phyloP scores from a whole-genome alignment of 2,329 filamentous ascomycete genomes.

The Curvularia lunata region DNA sequence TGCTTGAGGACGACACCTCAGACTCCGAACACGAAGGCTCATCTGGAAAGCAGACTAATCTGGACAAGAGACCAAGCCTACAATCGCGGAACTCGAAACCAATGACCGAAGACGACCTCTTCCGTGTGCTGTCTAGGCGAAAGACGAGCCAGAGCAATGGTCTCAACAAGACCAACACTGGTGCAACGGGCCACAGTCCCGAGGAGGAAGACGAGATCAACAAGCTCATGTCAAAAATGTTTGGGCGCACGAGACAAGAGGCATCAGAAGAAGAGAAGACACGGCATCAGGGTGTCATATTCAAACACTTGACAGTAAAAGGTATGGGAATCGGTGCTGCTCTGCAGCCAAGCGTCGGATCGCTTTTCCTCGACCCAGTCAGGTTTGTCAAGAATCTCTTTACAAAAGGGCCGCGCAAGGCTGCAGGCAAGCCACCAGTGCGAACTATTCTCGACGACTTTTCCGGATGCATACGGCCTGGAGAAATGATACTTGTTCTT shows the following conservation, averaged over 20 bases:
- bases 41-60: conserved; percentile 26
- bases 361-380: conserved; percentile 66
- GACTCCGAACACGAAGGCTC: conserved; percentile 33
- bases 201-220: conserved; percentile 62
- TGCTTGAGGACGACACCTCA: conserved; percentile 24
- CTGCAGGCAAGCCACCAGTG: conserved; percentile 60
- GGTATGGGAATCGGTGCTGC: conserved; percentile 67
- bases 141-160: conserved; percentile 48
- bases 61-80: conserved; percentile 27
- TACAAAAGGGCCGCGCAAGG: conserved; percentile 51
- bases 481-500: conserved; percentile 74
- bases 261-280: conserved; percentile 74
- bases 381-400: conserved; percentile 60
- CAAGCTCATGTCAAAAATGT: conserved; percentile 72
- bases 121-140: conserved; percentile 57
- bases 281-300: conserved; percentile 71
- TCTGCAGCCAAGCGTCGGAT: conserved; percentile 65
- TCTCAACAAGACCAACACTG: conserved; percentile 35
- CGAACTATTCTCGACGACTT: conserved; percentile 70
- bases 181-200: conserved; percentile 28
- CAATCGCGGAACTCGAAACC: conserved; percentile 32
- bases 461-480: conserved; percentile 73
- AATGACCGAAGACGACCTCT: conserved; percentile 60
- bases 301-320: conserved; percentile 68
- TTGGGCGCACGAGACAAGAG: conserved; percentile 67